These are phyloP conservation scores for Monilinia polystroma DNA, from an alignment of 2,329 filamentous ascomycete species.

Conservation along the genomic window DNA sequence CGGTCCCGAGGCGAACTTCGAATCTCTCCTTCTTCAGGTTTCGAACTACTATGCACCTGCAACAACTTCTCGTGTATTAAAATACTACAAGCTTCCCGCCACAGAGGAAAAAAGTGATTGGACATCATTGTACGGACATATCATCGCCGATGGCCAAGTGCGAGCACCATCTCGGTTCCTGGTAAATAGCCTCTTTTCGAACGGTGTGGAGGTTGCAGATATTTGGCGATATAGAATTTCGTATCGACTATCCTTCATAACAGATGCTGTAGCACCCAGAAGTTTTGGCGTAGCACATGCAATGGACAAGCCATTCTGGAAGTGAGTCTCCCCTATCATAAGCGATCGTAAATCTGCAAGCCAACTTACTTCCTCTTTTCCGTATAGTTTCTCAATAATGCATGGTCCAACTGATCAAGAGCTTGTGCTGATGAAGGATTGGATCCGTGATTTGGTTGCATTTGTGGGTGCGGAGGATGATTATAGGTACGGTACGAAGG, in stretches of 20 bases:
- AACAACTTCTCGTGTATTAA: slow-evolving; percentile 42
- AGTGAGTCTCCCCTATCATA: slow-evolving; percentile 38
- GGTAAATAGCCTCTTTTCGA: slow-evolving; percentile 36
- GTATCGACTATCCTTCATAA: slow-evolving; percentile 46
- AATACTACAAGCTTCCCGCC: slow-evolving; percentile 42
- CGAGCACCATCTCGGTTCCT: slow-evolving; percentile 43
- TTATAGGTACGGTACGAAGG: slow-evolving; percentile 41
- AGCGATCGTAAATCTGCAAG: neutral
- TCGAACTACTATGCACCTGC: slow-evolving; percentile 47
- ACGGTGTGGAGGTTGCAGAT: slow-evolving; percentile 41
- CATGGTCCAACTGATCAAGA: slow-evolving; percentile 43
- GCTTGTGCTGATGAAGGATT: slow-evolving; percentile 42
- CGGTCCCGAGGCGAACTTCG: slow-evolving; percentile 40
- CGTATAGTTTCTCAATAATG: slow-evolving; percentile 42
- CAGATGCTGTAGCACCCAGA: slow-evolving; percentile 42
- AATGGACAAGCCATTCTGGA: slow-evolving; percentile 48
- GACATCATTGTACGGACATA: slow-evolving; percentile 44
- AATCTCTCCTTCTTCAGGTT: slow-evolving; percentile 43
- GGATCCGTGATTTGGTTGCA: slow-evolving; percentile 43
- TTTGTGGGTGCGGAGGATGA: slow-evolving; percentile 42
- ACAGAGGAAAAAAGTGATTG: slow-evolving; percentile 41
- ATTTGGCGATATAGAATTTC: slow-evolving; percentile 47
- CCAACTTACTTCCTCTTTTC: neutral
- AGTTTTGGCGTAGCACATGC: slow-evolving; percentile 43
- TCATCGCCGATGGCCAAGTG: slow-evolving; percentile 46